These are phyloP conservation scores for Suillus fuscotomentosus DNA, from an alignment of 768 basidiomycete species.

Conservation along the genomic window DNA sequence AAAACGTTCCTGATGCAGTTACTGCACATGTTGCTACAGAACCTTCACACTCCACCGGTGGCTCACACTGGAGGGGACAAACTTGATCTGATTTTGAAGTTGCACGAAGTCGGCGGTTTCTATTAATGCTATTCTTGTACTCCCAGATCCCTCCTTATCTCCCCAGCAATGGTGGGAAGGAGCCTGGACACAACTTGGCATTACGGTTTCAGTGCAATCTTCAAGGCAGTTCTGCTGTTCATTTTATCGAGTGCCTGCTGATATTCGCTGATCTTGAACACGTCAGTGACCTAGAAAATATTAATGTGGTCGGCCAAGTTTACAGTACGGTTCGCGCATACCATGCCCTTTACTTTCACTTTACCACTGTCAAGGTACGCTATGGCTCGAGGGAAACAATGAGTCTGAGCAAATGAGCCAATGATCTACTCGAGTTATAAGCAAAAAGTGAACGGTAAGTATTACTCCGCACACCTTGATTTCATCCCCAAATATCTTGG, in stretches of 20 bases:
- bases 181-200: neutral
- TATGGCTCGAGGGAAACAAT: conserved; percentile 59
- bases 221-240: conserved; percentile 53
- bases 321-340: conserved; percentile 17
- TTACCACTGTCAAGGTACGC: conserved; percentile 56
- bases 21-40: too few species aligned
- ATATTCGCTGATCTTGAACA: conserved; percentile 57
- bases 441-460: neutral
- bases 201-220: conserved; percentile 51
- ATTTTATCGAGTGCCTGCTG: conserved; percentile 67
- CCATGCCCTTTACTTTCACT: conserved; percentile 51
- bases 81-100: too few species aligned
- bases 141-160: too few species aligned
- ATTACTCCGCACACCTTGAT: conserved; percentile 33
- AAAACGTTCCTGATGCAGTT: too few species aligned
- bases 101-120: too few species aligned
- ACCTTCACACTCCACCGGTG: too few species aligned
- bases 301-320: neutral
- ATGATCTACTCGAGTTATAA: conserved; percentile 37
- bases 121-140: too few species aligned
- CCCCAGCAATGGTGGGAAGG: too few species aligned
- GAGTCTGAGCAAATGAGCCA: conserved; percentile 56
- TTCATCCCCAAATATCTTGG: conserved; percentile 56
- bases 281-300: conserved; percentile 47
- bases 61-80: too few species aligned